These are phyloP conservation scores for Fusarium sp. DNA, from an alignment of 2,329 filamentous ascomycete genomes.

Conservation along the genomic window DNA sequence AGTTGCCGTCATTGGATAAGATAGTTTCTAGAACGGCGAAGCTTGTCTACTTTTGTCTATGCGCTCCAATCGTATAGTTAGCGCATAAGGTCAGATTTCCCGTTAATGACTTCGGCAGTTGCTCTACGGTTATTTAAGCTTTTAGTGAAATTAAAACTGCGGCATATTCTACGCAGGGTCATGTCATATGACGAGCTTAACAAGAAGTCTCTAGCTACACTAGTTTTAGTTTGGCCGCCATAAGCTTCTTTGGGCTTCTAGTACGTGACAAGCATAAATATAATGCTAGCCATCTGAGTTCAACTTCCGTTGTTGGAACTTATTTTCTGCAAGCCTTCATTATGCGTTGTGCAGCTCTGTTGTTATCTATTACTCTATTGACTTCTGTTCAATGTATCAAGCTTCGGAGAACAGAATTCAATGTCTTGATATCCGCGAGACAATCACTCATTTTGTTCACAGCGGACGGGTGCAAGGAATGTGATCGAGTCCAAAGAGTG, in stretches of 20 bases:
- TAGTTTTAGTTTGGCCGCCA: not conserved
- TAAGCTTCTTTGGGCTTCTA: not conserved
- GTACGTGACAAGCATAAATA: not conserved
- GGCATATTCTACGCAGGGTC: not conserved
- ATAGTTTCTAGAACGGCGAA: no score
- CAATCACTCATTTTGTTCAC: not conserved
- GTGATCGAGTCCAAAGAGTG: not conserved
- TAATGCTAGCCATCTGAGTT: not conserved
- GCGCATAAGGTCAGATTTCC: no score
- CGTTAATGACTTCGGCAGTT: not conserved
- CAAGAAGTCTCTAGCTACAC: not conserved
- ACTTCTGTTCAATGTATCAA: not conserved
- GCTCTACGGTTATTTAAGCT: not conserved
- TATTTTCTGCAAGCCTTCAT: not conserved
- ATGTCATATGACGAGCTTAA: not conserved
- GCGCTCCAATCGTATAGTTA: no score
- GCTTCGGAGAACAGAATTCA: slow-evolving; percentile 1
- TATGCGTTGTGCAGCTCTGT: not conserved
- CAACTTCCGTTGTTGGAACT: not conserved
- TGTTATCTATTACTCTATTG: not conserved
- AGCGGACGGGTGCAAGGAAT: slow-evolving; percentile 6
- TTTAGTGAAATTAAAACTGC: not conserved
- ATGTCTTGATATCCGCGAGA: not conserved
- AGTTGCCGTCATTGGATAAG: no score
- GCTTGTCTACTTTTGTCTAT: no score